Conservation (phyloP, 345 rosid genomes). For the Pistacia vera region DNA sequence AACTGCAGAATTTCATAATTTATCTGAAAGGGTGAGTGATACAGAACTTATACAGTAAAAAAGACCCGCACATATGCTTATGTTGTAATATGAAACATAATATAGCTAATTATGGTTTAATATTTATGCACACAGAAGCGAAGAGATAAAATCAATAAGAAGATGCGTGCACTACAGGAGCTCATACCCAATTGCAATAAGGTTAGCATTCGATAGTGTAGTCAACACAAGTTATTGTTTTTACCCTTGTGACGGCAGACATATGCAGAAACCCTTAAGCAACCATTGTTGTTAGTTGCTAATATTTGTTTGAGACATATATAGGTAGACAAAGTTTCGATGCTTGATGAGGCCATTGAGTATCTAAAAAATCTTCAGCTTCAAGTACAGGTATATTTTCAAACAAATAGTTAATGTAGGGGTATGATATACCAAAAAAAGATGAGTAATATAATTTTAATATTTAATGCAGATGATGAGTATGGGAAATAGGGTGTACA, state of each 20-base stretch:
- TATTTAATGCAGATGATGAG: slow-evolving; percentile 55
- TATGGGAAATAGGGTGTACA: slow-evolving; percentile 41
- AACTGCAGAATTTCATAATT: slow-evolving; percentile 39
- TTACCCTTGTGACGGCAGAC: too few species aligned
- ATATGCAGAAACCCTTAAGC: too few species aligned
- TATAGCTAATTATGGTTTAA: slow-evolving; percentile 4
- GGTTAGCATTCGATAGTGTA: slow-evolving; percentile 33
- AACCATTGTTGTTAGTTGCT: slow-evolving; percentile 3
- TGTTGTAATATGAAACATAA: background rate
- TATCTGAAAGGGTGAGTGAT: slow-evolving; percentile 49
- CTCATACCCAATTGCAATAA: slow-evolving; percentile 74
- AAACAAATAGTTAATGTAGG: too few species aligned
- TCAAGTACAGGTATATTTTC: slow-evolving; percentile 66
- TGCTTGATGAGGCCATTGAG: slow-evolving; percentile 73
- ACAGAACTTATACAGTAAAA: background rate
- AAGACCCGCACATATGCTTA: background rate
- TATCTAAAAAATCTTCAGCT: slow-evolving; percentile 68
- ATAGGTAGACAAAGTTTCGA: slow-evolving; percentile 62
- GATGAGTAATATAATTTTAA: slow-evolving; percentile 1
- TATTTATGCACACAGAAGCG: slow-evolving; percentile 41
- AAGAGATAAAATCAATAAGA: slow-evolving; percentile 64
- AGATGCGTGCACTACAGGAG: slow-evolving; percentile 61
- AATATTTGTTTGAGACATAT: background rate
- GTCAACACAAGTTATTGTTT: background rate
- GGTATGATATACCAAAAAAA: too few species aligned